Conservation (phyloP, 139 green algal species). For the Zygnema cylindricum region DNA sequence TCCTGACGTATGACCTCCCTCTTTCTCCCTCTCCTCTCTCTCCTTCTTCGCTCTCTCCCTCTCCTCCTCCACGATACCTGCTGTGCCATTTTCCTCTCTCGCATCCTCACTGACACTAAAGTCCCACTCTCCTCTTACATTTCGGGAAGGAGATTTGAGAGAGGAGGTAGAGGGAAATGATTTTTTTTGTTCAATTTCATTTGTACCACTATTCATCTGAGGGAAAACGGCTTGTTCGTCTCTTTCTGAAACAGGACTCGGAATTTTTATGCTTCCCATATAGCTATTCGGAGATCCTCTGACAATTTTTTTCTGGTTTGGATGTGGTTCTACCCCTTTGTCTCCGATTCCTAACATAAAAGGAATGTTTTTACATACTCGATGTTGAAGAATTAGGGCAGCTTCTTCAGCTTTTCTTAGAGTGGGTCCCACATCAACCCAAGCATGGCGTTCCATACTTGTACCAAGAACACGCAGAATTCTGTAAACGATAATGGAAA, state of each 20-base stretch:
- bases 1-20: background rate
- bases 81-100: background rate
- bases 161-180: no score
- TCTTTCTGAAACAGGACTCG: no score
- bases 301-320: background rate
- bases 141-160: no score
- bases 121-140: no score
- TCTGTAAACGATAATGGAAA: constrained; percentile 1
- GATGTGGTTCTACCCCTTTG: background rate
- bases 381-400: constrained; percentile 43
- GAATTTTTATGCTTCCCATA: no score
- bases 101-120: background rate
- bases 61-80: background rate
- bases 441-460: constrained; percentile 9
- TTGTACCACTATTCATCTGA: no score
- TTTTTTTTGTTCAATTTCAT: no score
- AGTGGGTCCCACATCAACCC: background rate
- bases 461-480: background rate
- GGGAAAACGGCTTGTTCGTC: no score
- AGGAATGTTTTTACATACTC: constrained; percentile 17
- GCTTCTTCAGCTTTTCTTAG: constrained; percentile 35
- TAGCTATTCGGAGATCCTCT: no score
- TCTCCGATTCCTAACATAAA: background rate
- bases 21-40: background rate
- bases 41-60: background rate